Evolutionary conservation across 345 rosid species (phyloP), one percentile per base, ranked within the genome.

Genomic region (Linum lewisii): DNA sequence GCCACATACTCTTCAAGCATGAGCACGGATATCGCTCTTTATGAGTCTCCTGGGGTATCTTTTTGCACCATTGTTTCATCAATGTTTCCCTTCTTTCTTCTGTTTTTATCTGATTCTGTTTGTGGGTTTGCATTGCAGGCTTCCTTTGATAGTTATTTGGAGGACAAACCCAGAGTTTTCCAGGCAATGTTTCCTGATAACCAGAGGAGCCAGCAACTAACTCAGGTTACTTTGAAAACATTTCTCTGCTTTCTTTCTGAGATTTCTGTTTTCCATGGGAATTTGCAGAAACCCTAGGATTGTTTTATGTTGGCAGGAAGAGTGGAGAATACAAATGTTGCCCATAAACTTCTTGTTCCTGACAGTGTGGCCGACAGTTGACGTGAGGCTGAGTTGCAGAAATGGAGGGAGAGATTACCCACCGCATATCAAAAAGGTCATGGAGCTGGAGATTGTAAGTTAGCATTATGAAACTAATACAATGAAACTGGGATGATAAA

Each of bases 281-380:
- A 42, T 4, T 42, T 42, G 47, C 47, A 42, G 47, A 42, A 11
- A 11, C 47, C 47, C 47, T 42, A 16, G 1, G 19, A 19, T 51
- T 5, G 24, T 0, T 42, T 24, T 14, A 25, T 54, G 51, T 54
- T n/a, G 63, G 59, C 53, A 91, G 92, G 95, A 88, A 55, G 83
- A 83, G 44, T 88, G 98, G 93, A 92, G 95, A 59, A 78, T 84
- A 66, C 85, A 77, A 78, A 92, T 88, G 95, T 77, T 88, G 73
- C 98, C 98, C 6, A 79, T 86, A 61, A 73, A 75, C 24, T 86
- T 86, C 64, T 67, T 86, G 65, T 82, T 84, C 65, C 72, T 84
- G 9, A 86, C 85, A 0, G 95, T 83, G n/a, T 70, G 83, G 78
- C 90, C 98, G 13, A 82, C 76, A 6, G 86, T 86, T 2, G 98